These are phyloP conservation scores for Phytopythium aichiense DNA, from an alignment of 352 stramenopile species.

Conservation along the genomic window DNA sequence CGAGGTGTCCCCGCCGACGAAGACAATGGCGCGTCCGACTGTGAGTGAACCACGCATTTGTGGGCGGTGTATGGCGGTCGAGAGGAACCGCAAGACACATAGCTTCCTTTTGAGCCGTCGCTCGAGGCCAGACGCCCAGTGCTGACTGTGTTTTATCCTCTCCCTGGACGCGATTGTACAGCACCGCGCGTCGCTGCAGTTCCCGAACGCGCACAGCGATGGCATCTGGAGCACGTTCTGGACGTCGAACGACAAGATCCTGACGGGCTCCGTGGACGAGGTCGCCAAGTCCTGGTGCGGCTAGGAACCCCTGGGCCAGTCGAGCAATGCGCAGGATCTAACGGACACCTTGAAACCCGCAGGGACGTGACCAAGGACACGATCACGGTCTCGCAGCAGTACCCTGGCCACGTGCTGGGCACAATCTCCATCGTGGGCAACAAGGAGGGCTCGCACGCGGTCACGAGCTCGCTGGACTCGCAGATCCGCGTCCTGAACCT, in stretches of 20 bases:
- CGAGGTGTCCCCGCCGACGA: not conserved
- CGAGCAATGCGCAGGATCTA: not conserved
- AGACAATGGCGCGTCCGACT: not conserved
- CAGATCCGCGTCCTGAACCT: constrained; percentile 82
- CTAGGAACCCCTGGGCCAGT: not conserved
- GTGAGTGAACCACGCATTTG: not conserved
- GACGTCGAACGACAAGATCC: constrained; percentile 85
- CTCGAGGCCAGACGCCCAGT: not conserved
- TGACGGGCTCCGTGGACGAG: constrained; percentile 86
- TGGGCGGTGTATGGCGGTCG: not conserved
- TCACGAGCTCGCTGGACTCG: constrained; percentile 82
- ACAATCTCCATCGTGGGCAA: constrained; percentile 84
- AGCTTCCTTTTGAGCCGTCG: not conserved
- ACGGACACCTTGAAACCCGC: not conserved
- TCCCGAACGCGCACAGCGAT: constrained; percentile 81
- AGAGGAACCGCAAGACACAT: not conserved
- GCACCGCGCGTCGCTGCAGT: constrained; percentile 81
- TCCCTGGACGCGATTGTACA: constrained; percentile 9
- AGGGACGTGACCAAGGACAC: constrained; percentile 68
- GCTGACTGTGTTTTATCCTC: not conserved
- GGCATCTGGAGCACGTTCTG: constrained; percentile 89
- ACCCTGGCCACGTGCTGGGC: constrained; percentile 77
- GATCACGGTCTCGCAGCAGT: constrained; percentile 79
- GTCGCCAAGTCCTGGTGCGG: constrained; percentile 79
- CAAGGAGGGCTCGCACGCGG: constrained; percentile 66